Percentiles rank a stretch among this genome's conserved stretches.
Conservation (phyloP, 495 filamentous ascomycete species). For the Lasiosphaeria ovina region DNA sequence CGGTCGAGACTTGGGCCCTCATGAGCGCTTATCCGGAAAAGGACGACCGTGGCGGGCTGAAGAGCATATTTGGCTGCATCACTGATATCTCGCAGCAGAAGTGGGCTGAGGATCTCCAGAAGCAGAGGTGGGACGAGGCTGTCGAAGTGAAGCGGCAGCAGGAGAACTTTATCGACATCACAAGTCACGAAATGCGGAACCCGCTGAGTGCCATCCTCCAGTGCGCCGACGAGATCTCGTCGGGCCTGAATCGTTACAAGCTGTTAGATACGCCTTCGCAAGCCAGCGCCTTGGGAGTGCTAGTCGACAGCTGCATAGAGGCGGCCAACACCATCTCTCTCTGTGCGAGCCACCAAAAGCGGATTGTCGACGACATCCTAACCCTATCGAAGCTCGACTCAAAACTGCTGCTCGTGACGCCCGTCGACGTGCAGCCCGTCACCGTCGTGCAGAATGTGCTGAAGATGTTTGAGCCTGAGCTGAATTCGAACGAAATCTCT, state of each 20-base stretch:
- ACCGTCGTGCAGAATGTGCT: constrained; percentile 64
- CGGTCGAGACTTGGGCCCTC: constrained; percentile 66
- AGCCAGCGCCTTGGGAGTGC: constrained; percentile 15
- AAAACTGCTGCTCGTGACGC: constrained; percentile 71
- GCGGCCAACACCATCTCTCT: constrained; percentile 80
- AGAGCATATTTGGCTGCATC: constrained; percentile 68
- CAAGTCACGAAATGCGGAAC: constrained; percentile 84
- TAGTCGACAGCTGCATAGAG: constrained; percentile 61
- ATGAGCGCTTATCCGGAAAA: constrained; percentile 69
- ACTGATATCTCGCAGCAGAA: constrained; percentile 58
- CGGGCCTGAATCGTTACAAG: constrained; percentile 47
- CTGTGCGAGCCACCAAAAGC: constrained; percentile 79
- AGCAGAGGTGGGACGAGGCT: constrained; percentile 58
- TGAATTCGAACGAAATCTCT: constrained; percentile 67
- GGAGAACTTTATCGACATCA: constrained; percentile 88
- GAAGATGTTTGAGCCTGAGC: constrained; percentile 81
- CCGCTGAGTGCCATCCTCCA: constrained; percentile 79
- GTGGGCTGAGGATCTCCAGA: constrained; percentile 63
- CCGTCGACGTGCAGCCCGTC: constrained; percentile 68
- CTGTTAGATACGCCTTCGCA: constrained; percentile 13
- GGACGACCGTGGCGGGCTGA: constrained; percentile 53
- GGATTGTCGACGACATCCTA: constrained; percentile 76
- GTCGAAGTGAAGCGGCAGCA: constrained; percentile 66
- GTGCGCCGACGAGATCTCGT: constrained; percentile 74
- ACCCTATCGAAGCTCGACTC: constrained; percentile 86